These are phyloP conservation scores for Blastocystis sp. DNA, from an alignment of 352 stramenopile genomes.

Conservation along the genomic window DNA sequence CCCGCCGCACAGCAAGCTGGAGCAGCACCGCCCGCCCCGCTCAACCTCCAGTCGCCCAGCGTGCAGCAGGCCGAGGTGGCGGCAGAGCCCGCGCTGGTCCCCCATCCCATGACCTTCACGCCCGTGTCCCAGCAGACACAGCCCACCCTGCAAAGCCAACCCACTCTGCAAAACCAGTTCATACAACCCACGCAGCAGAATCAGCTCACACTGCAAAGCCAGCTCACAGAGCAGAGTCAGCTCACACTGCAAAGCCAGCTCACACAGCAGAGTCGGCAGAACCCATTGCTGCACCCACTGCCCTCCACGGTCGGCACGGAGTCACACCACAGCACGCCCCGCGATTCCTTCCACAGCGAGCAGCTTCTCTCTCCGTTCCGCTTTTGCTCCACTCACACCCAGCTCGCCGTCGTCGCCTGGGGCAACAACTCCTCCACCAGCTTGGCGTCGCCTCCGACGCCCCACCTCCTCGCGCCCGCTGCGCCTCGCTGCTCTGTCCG, in stretches of 20 bases:
- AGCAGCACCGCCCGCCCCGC: constrained; percentile 4
- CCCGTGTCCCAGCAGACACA: too few species aligned
- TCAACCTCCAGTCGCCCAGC: background rate
- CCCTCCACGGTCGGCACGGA: background rate
- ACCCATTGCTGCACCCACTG: background rate
- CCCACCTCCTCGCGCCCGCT: background rate
- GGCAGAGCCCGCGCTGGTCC: too few species aligned
- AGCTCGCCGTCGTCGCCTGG: constrained; percentile 26
- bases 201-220: too few species aligned
- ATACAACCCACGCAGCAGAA: too few species aligned
- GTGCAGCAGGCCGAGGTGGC: too few species aligned
- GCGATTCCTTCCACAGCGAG: background rate
- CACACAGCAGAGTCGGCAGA: background rate
- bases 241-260: too few species aligned
- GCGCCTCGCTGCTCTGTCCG: background rate
- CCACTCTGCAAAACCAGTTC: too few species aligned
- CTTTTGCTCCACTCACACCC: background rate
- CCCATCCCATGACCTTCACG: too few species aligned
- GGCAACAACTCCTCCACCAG: constrained; percentile 23
- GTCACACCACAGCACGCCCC: background rate
- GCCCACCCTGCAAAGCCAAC: too few species aligned
- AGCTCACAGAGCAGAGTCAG: too few species aligned
- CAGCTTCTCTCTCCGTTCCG: background rate
- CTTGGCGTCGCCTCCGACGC: background rate
- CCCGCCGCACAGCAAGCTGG: background rate